Base-by-base conservation (phyloP, 345 rosid genomes). In the Turritis glabra region DNA sequence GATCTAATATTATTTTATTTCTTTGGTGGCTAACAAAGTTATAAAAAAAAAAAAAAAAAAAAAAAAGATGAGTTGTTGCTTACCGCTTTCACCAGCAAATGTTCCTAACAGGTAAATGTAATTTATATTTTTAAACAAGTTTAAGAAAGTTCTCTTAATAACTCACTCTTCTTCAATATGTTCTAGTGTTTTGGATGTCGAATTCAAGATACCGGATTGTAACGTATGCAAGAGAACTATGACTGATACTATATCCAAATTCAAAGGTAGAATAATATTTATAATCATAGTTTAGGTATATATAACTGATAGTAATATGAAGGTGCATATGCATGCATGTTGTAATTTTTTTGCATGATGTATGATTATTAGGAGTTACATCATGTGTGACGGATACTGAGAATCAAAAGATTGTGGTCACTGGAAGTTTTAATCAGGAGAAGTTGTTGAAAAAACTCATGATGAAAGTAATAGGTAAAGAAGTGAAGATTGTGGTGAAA, bases 401-500 rank as follows among this genome's bases (percentile, higher is more conserved):
- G 67, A 69, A 80, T 27, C 86, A 88, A 68, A 80, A 64, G 57
- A 86, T 85, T 40, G 69, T 51, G 18, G 85, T 88, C 11, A 80
- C 38, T n/a, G 97, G 94, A 27, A 52, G 66, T 30, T 72, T 89
- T n/a, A 82, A 89, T 70, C 82, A 84, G n/a, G 52, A 73, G 4
- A 87, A 88, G 51, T 80, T 87, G 48, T 6, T 82, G 76, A 83
- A 83, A 83, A 89, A 88, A 72, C 73, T 93, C 32, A 83, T 40
- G 79, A 83, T 40, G 79, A 86, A 40, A 64, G 82, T 82, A 60
- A 86, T 81, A 1, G 78, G 89, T 48, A 79, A 81, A 75, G 81
- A 41, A 37, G 84, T 86, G 35, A 90, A 88, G 73, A 19, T 62
- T 19, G 37, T 64, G 44, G 46, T 2, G 3, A 74, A 82, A 23